phyloP scores from a whole-genome alignment of 2,329 filamentous ascomycete species.

The Pestalotiopsis sp. region DNA sequence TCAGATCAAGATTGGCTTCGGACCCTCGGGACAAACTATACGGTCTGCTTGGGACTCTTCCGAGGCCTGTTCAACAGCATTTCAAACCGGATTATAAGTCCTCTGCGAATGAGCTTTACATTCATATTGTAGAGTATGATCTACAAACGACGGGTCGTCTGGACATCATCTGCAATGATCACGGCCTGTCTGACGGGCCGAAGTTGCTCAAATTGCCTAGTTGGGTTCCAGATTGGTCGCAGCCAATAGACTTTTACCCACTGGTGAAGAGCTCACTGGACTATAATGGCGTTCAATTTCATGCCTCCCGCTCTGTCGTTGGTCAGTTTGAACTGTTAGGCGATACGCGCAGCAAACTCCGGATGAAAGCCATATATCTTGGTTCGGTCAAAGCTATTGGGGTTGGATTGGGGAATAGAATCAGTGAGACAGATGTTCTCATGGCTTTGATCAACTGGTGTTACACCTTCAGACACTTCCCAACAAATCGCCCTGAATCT shows the following conservation, averaged over 20 bases:
- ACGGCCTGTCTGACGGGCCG: background rate
- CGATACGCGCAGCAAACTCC: background rate
- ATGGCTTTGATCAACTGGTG: background rate
- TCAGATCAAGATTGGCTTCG: background rate
- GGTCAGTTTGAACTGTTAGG: background rate
- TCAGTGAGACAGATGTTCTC: rapidly evolving
- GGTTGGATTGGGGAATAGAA: rapidly evolving
- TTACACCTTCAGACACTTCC: background rate
- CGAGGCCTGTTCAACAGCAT: background rate
- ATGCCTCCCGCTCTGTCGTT: background rate
- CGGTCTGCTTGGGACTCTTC: background rate
- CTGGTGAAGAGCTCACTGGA: rapidly evolving
- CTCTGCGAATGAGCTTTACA: background rate
- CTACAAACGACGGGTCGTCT: rapidly evolving
- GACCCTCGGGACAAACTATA: background rate
- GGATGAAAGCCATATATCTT: background rate
- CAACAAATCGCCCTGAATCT: background rate
- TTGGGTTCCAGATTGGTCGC: background rate
- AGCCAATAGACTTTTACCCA: background rate
- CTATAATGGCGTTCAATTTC: no score
- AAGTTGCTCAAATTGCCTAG: background rate
- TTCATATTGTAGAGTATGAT: background rate
- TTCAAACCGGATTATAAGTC: background rate
- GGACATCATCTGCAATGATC: background rate
- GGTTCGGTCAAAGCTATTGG: background rate